These are phyloP conservation scores for Linnemannia schmuckeri DNA, from an alignment of 192 early-diverging fungal genomes.

Conservation along the genomic window DNA sequence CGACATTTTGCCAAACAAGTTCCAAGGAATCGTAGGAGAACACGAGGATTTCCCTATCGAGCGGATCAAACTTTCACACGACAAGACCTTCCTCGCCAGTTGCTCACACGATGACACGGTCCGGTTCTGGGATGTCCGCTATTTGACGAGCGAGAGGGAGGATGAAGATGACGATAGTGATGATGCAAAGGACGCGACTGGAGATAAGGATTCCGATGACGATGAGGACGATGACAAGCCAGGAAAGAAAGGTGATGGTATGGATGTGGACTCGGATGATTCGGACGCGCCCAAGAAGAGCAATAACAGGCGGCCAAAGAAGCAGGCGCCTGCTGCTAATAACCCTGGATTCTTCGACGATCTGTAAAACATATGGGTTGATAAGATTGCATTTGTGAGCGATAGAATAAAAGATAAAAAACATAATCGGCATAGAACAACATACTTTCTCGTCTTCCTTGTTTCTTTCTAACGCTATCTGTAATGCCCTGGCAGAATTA, in stretches of 20 bases:
- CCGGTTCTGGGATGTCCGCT: slow-evolving; percentile 88
- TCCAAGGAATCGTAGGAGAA: slow-evolving; percentile 91
- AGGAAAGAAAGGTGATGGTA: slow-evolving; percentile 22
- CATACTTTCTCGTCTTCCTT: neutral
- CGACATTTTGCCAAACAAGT: slow-evolving; percentile 91
- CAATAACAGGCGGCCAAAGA: slow-evolving; percentile 43
- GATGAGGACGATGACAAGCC: slow-evolving; percentile 47
- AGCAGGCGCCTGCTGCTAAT: slow-evolving; percentile 24
- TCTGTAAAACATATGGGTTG: neutral
- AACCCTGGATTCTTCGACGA: slow-evolving; percentile 53
- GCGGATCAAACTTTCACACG: slow-evolving; percentile 76
- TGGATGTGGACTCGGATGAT: slow-evolving; percentile 56
- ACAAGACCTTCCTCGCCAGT: slow-evolving; percentile 82
- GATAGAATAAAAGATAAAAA: neutral
- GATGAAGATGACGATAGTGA: slow-evolving; percentile 61
- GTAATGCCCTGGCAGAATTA: neutral
- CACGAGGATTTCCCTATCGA: slow-evolving; percentile 94
- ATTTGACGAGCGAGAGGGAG: slow-evolving; percentile 65
- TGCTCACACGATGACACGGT: slow-evolving; percentile 90
- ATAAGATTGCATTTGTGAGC: neutral
- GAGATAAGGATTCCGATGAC: slow-evolving; percentile 51
- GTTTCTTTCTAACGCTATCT: too few species aligned
- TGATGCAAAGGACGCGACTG: slow-evolving; percentile 60
- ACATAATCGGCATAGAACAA: neutral
- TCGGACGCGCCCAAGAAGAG: slow-evolving; percentile 51